Base-by-base conservation (phyloP, 805 yeast genomes). In the Saccharomycopsis javanensis region DNA sequence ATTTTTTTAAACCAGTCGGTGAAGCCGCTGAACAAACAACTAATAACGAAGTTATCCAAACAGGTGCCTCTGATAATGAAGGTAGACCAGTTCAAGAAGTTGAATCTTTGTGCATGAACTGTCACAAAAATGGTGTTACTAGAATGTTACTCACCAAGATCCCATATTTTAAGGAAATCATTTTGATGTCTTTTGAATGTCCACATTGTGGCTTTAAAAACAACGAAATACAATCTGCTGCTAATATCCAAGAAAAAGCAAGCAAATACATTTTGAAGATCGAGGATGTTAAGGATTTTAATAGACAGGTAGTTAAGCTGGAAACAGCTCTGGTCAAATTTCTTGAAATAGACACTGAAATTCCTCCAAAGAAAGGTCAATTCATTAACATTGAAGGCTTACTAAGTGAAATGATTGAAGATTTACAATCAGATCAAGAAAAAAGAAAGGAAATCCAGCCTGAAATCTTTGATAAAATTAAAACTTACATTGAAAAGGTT, bases 81-180 rank as follows among this genome's bases (percentile, higher is more conserved):
- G 97, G 97, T 4, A 94, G 89, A 64, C 96, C 97, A 1, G 96
- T 94, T 18, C 97, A 91, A 69, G 98, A 94, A 69, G 81, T 94
- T 61, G 92, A 92, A 68, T 89, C 97, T 7, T 73, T 94, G 42
- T 94, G 99, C 75, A 91, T 94, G 97, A 88, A 88, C 75, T 94
- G 99, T 71, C 87, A 84, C 61, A 75, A 92, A 63, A 79, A 81
- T 57, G 99, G 99, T 59, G 76, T 76, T 55, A 94, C 99, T 4
- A 75, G 95, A 63, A 70, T 94, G 69, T 75, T 94, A 48, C 75
- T 94, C 65, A 94, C 99, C 13, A 77, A 82, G 55, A 94, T 94
- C 65, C 99, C 99, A 18, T 89, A 76, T 66, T 94, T 94, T 73
- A 77, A 91, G 62, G 97, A 94, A 69, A 82, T 94, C 55, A 86